A percentile compares a stretch with the other conserved stretches of the same genome.
Conservation (phyloP, 78 protist genomes). For the Paulinella micropora region DNA sequence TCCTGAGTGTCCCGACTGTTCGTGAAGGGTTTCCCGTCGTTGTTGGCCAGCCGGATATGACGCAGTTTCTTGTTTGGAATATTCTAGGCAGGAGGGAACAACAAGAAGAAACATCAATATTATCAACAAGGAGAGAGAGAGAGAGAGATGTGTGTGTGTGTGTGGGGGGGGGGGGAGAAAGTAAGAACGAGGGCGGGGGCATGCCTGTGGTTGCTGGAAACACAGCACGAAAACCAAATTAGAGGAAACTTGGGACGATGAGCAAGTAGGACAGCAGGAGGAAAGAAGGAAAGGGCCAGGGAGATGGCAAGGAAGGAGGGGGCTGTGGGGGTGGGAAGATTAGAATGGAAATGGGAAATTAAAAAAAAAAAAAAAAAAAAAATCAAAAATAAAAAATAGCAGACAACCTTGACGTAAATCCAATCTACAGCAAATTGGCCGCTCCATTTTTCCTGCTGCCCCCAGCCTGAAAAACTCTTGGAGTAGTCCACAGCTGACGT, state of each 20-base stretch:
- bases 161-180: no score
- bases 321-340: not conserved
- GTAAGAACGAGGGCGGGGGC: no score
- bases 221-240: no score
- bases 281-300: not conserved
- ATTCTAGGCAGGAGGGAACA: no score
- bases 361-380: no score
- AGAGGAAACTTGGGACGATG: no score
- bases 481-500: constrained; percentile 12
- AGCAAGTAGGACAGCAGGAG: not conserved
- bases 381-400: no score
- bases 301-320: not conserved
- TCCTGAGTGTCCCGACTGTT: constrained; percentile 30
- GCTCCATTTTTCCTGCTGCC: constrained; percentile 11
- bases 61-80: not conserved
- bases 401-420: constrained; percentile 23
- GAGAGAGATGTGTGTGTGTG: no score
- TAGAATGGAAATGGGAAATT: no score
- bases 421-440: constrained; percentile 7
- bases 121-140: no score
- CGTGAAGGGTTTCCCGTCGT: constrained; percentile 18
- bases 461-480: not conserved
- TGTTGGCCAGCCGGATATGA: constrained; percentile 4
- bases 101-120: no score
- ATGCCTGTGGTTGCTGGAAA: no score